Conservation (phyloP, 2,329 filamentous ascomycete genomes). For the Penicillium sp. region DNA sequence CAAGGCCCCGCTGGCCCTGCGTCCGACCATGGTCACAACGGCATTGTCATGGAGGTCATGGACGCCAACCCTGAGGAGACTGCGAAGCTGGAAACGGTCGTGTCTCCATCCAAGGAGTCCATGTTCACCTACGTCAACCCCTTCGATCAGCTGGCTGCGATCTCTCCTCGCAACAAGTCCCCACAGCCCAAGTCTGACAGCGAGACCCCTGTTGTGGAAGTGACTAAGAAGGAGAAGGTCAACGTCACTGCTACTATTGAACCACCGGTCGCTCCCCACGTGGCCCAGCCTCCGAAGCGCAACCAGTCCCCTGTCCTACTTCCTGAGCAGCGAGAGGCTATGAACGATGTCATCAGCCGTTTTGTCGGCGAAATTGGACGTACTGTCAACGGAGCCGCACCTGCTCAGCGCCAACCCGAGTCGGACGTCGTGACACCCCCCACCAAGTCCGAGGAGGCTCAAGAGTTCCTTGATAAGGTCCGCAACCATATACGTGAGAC, state of each 20-base stretch:
- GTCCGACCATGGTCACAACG: slow-evolving; percentile 14
- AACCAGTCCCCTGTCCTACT: slow-evolving; percentile 30
- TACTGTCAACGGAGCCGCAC: slow-evolving; percentile 47
- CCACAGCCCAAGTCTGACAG: slow-evolving; percentile 50
- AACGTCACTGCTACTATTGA: slow-evolving; percentile 26
- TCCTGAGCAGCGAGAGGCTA: slow-evolving; percentile 60
- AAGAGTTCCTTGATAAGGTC: slow-evolving; percentile 38
- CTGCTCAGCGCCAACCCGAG: slow-evolving; percentile 43
- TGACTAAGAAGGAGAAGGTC: slow-evolving; percentile 24
- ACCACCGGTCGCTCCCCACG: slow-evolving; percentile 11
- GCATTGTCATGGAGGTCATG: slow-evolving; percentile 17
- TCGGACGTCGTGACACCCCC: slow-evolving; percentile 50
- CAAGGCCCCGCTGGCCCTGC: slow-evolving; percentile 5
- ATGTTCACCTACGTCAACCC: slow-evolving; percentile 73
- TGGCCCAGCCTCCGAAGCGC: slow-evolving; percentile 18
- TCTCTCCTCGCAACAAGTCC: slow-evolving; percentile 62
- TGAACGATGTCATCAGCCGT: slow-evolving; percentile 68
- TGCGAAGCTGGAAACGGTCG: slow-evolving; percentile 41
- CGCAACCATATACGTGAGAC: slow-evolving; percentile 40
- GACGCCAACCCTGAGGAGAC: slow-evolving; percentile 19
- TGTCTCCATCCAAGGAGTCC: slow-evolving; percentile 39
- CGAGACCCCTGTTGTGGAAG: slow-evolving; percentile 42
- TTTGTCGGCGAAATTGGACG: slow-evolving; percentile 62
- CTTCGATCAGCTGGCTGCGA: slow-evolving; percentile 68
- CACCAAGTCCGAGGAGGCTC: slow-evolving; percentile 38